These are phyloP conservation scores for Pelargonium exstipulatum DNA, from an alignment of 441 rosid species.

Conservation along the genomic window DNA sequence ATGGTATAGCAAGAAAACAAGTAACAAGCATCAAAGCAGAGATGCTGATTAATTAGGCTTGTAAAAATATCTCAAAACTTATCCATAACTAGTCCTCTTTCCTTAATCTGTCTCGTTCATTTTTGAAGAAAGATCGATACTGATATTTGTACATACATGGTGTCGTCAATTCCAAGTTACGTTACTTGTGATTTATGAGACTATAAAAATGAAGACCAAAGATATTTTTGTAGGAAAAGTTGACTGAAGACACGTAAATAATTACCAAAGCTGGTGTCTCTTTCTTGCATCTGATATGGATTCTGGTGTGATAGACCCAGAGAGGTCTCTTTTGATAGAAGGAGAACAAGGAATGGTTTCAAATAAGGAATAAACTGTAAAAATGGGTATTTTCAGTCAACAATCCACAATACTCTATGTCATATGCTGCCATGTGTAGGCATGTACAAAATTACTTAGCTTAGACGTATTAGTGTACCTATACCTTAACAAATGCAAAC, in stretches of 20 bases:
- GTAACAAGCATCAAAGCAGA: background rate
- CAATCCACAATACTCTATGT: background rate
- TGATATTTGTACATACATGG: background rate
- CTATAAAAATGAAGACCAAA: background rate
- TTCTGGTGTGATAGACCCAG: background rate
- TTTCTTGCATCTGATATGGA: background rate
- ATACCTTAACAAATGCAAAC: too few relatives aligned
- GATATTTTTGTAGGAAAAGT: background rate
- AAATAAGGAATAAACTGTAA: background rate
- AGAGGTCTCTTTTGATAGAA: background rate
- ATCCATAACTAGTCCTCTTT: background rate
- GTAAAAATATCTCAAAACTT: background rate
- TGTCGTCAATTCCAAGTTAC: background rate
- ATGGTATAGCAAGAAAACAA: too few relatives aligned
- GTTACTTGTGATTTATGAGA: too few relatives aligned
- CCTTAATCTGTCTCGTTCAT: background rate
- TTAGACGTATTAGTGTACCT: too few relatives aligned
- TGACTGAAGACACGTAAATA: too few relatives aligned
- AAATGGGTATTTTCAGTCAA: background rate
- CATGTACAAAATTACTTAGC: background rate
- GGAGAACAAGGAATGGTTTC: background rate
- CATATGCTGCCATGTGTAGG: background rate
- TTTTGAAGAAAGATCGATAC: background rate
- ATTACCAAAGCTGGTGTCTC: too few relatives aligned
- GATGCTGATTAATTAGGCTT: constrained; percentile 1